Percentiles rank a stretch among this genome's conserved stretches.
Conservation (phyloP, 2,329 filamentous ascomycete genomes). For the Intubia oerlemansii region DNA sequence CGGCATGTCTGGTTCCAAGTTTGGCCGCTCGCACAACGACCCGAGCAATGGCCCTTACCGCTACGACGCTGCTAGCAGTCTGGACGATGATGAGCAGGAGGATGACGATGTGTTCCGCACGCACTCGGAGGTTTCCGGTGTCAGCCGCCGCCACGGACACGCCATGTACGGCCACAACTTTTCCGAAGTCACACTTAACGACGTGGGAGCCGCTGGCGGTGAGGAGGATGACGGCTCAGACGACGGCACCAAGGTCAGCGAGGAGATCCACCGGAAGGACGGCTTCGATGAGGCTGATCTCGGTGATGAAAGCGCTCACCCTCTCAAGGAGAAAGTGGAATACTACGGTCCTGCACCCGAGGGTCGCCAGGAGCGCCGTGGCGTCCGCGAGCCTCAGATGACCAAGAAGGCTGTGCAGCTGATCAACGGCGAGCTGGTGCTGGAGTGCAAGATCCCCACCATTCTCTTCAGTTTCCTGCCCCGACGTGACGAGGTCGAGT, state of each 20-base stretch:
- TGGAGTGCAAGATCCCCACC: conserved; percentile 98
- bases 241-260: conserved; percentile 10
- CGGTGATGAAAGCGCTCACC: too few relatives aligned
- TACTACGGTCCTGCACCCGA: conserved; percentile 77
- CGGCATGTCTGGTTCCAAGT: conserved; percentile 1
- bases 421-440: conserved; percentile 90
- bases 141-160: conserved; percentile 1
- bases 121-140: conserved; percentile 26
- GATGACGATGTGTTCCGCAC: conserved; percentile 52
- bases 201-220: conserved; percentile 10
- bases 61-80: conserved; percentile 6
- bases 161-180: conserved; percentile 21
- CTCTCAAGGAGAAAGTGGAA: conserved; percentile 37
- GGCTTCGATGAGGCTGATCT: too few relatives aligned
- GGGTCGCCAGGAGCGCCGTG: conserved; percentile 69
- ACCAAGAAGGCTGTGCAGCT: conserved; percentile 84
- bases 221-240: conserved; percentile 12
- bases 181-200: conserved; percentile 33
- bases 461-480: conserved; percentile 96
- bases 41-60: conserved; percentile 4
- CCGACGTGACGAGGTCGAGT: conserved; percentile 78
- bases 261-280: conserved; percentile 4
- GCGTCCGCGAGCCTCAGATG: conserved; percentile 72
- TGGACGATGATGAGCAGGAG: conserved; percentile 3
- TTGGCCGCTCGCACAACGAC: background rate